Evolutionary conservation across 2,329 filamentous ascomycete genomes (phyloP), one percentile per base, ranked within the genome.

Genomic region (Monosporascus ibericus): DNA sequence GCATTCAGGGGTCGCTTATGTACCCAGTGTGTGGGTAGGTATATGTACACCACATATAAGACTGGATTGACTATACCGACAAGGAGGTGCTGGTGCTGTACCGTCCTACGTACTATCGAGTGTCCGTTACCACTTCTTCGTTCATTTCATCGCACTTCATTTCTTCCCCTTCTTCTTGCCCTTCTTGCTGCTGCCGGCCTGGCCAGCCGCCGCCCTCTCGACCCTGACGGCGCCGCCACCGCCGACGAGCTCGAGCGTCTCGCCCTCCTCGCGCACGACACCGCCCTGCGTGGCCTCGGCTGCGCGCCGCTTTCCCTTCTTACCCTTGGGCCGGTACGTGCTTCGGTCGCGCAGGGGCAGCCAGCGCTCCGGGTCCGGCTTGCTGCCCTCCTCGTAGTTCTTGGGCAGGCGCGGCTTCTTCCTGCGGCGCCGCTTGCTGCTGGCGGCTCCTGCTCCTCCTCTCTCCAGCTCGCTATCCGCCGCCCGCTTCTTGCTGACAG

Each of bases 301-400:
- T 5, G 84, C 85, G 72, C 87, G 87, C 79, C 91, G 87, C 78
- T 90, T 92, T 51, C 90, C 89, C 78, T 96, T 95, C 75, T 88
- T 91, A 6, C 91, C 91, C 75, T 94, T 96, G 7, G 92, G 91
- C 47, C 88, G 78, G 71, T 96, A 99, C 40, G 84, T 88, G 61
- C 88, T 94, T 52, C 94, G 81, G 68, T 99, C 94, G 49, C 88
- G 85, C 63, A 97, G 76, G 14, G 94, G 92, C 55, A 99, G 72
- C 94, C 94, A 99, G 57, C 94, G 80, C 72, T 99, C 94, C 0
- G 90, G 86, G 69, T 99, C 94, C 36, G 89, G 81, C 58, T 84
- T 85, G 76, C 91, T 95, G 61, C 79, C 82, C 49, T 88, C 81
- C 54, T 90, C 88, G 64, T 83, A 89, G 63, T 85, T 80, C 71